Evolutionary conservation across 192 early-diverging fungal species (phyloP).

Genomic region (Coemansia sp.): DNA sequence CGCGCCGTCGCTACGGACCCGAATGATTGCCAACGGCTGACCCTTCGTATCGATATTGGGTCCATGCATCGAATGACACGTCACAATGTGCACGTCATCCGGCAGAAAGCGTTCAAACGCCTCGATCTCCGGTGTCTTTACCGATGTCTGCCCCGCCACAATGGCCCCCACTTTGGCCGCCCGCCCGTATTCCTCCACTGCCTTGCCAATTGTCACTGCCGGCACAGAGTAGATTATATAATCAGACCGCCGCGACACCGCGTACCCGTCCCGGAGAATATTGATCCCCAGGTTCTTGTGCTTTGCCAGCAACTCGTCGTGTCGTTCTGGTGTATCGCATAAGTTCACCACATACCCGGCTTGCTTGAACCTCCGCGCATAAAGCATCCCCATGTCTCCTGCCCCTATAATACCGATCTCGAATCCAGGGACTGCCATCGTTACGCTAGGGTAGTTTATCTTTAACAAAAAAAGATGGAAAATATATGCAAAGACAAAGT

Average conservation of each 20-base stretch:
- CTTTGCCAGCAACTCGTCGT: constrained; percentile 59
- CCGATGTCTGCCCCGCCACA: constrained; percentile 92
- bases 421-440: constrained; percentile 19
- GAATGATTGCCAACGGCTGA: constrained; percentile 80
- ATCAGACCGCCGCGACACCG: constrained; percentile 77
- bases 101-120: constrained; percentile 88
- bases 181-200: constrained; percentile 80
- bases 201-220: constrained; percentile 75
- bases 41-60: constrained; percentile 76
- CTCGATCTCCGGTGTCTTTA: constrained; percentile 88
- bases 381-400: constrained; percentile 94
- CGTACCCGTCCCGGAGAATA: constrained; percentile 76
- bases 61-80: constrained; percentile 94
- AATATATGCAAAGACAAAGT: not conserved
- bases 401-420: constrained; percentile 91
- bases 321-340: constrained; percentile 78
- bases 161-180: constrained; percentile 85
- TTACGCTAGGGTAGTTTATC: not conserved
- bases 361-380: constrained; percentile 62
- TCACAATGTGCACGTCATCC: constrained; percentile 86
- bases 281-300: constrained; percentile 47
- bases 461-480: not conserved
- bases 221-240: constrained; percentile 94
- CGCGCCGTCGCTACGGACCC: constrained; percentile 60
- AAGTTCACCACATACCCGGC: constrained; percentile 79